A percentile compares a stretch with the other conserved stretches of the same genome.
Conservation (phyloP, 1,284 basidiomycete genomes). For the Trametes pubescens region DNA sequence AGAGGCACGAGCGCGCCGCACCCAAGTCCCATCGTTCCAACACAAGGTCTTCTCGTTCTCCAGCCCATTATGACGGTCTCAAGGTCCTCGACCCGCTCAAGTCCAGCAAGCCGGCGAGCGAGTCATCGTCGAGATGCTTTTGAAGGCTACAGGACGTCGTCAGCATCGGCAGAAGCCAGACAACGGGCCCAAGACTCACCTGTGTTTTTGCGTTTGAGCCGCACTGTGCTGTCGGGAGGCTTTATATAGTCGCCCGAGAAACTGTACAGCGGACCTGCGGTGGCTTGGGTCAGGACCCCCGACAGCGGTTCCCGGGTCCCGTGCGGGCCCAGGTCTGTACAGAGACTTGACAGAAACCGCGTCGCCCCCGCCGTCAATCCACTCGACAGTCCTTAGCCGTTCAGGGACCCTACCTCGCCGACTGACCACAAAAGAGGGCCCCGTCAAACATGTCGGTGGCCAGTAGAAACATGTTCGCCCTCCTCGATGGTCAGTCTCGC, state of each 20-base stretch:
- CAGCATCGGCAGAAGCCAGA: constrained; percentile 15
- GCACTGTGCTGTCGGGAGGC: constrained; percentile 6
- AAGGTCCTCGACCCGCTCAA: constrained; percentile 81
- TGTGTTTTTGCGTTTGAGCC: constrained; percentile 52
- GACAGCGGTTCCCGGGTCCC: constrained; percentile 39
- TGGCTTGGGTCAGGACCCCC: constrained; percentile 45
- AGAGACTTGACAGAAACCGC: constrained; percentile 25
- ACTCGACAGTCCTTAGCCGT: constrained; percentile 38
- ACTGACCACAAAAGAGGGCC: constrained; percentile 59
- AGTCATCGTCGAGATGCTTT: constrained; percentile 90
- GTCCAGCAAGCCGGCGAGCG: constrained; percentile 70
- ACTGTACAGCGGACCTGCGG: constrained; percentile 47
- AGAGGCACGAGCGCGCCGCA: constrained; percentile 69
- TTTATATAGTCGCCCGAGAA: constrained; percentile 41
- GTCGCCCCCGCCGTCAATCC: constrained; percentile 36
- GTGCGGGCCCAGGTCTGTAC: constrained; percentile 18
- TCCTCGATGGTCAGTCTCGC: constrained; percentile 70
- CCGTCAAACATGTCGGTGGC: constrained; percentile 88
- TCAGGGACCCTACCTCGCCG: constrained; percentile 45
- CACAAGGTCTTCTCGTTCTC: constrained; percentile 59
- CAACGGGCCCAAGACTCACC: constrained; percentile 49
- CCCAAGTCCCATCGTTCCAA: constrained; percentile 81
- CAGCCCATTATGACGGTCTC: constrained; percentile 85
- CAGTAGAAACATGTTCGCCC: constrained; percentile 82
- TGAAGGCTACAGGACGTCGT: constrained; percentile 55